Base-by-base conservation (phyloP, 208 protist genomes). In the Balamuthia mandrillaris region DNA sequence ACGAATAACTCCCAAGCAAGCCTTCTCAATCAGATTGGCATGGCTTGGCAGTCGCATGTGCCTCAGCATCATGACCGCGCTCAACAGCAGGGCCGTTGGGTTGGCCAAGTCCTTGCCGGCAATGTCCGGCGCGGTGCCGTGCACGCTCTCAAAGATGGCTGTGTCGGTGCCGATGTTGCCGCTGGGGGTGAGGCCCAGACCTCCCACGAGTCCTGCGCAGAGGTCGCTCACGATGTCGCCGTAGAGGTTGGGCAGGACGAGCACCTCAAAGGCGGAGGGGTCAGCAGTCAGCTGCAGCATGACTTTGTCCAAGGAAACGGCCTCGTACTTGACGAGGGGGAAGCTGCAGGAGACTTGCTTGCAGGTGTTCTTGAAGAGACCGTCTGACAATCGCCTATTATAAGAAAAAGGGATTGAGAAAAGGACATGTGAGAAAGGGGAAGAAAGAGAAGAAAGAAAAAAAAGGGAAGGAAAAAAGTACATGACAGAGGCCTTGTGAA, bases 311-410 rank as follows among this genome's bases (percentile, higher is more conserved):
- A 94, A 49, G 49, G 65, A 86, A 35, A 89, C 89, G 74, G 92
- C 86, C 68, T 91, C 83, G 37, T 87, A 91, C 42, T 88, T 60
- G 49, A 94, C 91, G 24, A 81, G 29, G 66, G 90, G 90, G 66
- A 92, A 94, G 44, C 83, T 60, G 77, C 88, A 90, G 3, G 91
- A 81, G 39, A 94, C 89, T 42, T 89, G 74, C 47, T 86, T 37
- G 24, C 88, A 91, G 1, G 79, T 79, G 39, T 93, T 82, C 16
- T 94, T 66, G 72, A 94, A 93, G 0, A 94, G 68, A 87, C 92
- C 92, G 49, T 91, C 88, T 33, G 79, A 81, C 44, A 87, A 51
- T 7, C 88, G 89, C 54, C 77, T 87, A 42, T n/a, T n/a, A n/a
- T n/a, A n/a, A 24, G 39, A 10, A 9, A 21, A 9, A 9, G 44